Percentiles rank a stretch among this genome's conserved stretches.
Evolutionary conservation across 768 basidiomycete genomes (phyloP).

Genomic region (Agaricus subrufescens): DNA sequence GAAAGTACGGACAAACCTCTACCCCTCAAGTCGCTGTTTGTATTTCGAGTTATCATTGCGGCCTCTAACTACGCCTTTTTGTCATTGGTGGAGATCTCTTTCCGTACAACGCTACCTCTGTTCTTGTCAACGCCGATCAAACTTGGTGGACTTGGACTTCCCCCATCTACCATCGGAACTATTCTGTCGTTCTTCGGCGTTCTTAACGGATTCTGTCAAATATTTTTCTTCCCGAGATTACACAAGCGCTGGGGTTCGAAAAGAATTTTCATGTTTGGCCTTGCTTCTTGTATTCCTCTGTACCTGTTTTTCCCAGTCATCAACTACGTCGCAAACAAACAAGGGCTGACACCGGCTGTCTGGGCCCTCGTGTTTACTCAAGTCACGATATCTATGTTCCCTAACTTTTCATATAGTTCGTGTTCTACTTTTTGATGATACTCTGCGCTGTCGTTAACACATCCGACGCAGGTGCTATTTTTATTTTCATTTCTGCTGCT

Average conservation of each 20-base stretch:
- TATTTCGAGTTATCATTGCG: slow-evolving; percentile 52
- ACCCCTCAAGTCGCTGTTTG: slow-evolving; percentile 47
- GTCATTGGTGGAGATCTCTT: slow-evolving; percentile 62
- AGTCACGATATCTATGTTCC: slow-evolving; percentile 36
- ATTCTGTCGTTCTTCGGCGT: slow-evolving; percentile 59
- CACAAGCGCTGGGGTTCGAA: slow-evolving; percentile 62
- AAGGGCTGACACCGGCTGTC: slow-evolving; percentile 43
- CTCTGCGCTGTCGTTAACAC: too few species aligned
- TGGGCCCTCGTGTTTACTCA: slow-evolving; percentile 52
- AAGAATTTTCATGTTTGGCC: slow-evolving; percentile 47
- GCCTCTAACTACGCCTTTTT: slow-evolving; percentile 63
- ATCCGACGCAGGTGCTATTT: slow-evolving; percentile 48
- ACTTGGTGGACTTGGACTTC: slow-evolving; percentile 65
- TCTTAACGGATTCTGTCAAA: slow-evolving; percentile 59
- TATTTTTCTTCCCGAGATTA: slow-evolving; percentile 61
- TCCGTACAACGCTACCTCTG: slow-evolving; percentile 62
- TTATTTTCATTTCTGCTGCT: slow-evolving; percentile 64
- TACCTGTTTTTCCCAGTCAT: slow-evolving; percentile 58
- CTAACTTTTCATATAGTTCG: slow-evolving; percentile 58
- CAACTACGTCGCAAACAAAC: slow-evolving; percentile 45
- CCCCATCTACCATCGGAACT: slow-evolving; percentile 60
- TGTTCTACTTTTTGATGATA: not conserved
- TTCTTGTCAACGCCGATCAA: slow-evolving; percentile 69
- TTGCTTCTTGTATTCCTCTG: slow-evolving; percentile 45
- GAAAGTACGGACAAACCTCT: slow-evolving; percentile 29